Evolutionary conservation across 768 basidiomycete genomes (phyloP), one percentile per base, ranked within the genome.

Genomic region (Pisolithus marmoratus): DNA sequence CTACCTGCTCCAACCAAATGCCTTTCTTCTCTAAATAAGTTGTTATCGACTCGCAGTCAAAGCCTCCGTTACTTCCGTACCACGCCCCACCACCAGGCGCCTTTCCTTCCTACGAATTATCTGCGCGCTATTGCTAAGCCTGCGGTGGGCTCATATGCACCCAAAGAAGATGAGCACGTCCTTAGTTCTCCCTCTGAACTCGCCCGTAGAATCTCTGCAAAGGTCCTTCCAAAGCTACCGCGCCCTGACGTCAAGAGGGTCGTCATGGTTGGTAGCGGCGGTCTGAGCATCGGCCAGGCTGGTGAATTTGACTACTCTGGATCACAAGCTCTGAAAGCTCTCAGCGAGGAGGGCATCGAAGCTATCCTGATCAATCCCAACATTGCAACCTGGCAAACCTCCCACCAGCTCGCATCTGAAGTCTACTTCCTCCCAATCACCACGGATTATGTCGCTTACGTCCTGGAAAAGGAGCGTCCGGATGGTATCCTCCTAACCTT

Each of bases 301-400:
- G 96, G 96, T 69, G 96, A 99, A 73, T 99, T 99, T 70, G 96
- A 99, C 69, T 99, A 99, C 68, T 97, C 95, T 19, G 96, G 96
- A 43, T 97, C 95, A 6, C 96, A 99, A 71, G 96, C 96, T 9
- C 83, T 99, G 71, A 98, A 99, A 69, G 96, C 96, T 15, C 84
- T 99, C 48, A 83, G 86, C 60, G 96, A 99, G 70, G 92, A 94
- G 68, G 94, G 94, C 49, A 85, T 99, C 48, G 81, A 89, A 51
- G 90, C 93, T 29, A 85, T 99, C 56, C 84, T 99, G 57, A 92
- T 99, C 69, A 99, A 98, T 70, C 96, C 96, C 44, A 98, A 99
- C 66, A 97, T 98, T 58, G 95, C 96, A 40, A 98, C 96, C 27
- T 97, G 95, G 87, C 96, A 99, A 72, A 98, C 96, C 1, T 97